These are phyloP conservation scores for Mycosphaerella sp. DNA, from an alignment of 2,329 filamentous ascomycete species.

Conservation along the genomic window DNA sequence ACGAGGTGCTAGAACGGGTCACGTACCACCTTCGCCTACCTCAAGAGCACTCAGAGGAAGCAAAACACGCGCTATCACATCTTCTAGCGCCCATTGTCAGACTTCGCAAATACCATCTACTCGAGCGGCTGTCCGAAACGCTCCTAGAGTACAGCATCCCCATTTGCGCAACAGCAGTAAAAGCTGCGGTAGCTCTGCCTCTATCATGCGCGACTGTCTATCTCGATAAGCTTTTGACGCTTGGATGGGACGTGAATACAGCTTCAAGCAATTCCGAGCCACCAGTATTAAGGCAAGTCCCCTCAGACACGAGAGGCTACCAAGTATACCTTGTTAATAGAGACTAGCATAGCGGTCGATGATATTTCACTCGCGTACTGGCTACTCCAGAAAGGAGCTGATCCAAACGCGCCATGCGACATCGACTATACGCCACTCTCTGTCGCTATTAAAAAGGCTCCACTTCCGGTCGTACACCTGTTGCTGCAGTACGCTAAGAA, in stretches of 20 bases:
- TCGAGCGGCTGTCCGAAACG: constrained; percentile 1
- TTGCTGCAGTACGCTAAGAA: constrained; percentile 5
- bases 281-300: constrained; percentile 3
- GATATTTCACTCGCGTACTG: constrained; percentile 7
- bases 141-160: not conserved
- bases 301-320: not conserved
- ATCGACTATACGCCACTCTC: constrained; percentile 11
- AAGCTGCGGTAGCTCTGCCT: constrained; percentile 2
- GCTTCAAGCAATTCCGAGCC: constrained; percentile 9
- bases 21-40: constrained; percentile 1
- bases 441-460: constrained; percentile 1
- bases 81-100: constrained; percentile 2
- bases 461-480: not conserved
- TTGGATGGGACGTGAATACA: constrained; percentile 9
- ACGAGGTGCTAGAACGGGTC: too few species aligned
- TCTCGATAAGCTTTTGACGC: constrained; percentile 7
- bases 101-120: constrained; percentile 1
- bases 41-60: constrained; percentile 2
- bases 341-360: constrained; percentile 4
- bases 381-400: constrained; percentile 7
- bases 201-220: not conserved
- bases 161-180: not conserved
- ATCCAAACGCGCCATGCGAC: constrained; percentile 7
- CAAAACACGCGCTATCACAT: constrained; percentile 6
- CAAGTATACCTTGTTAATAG: not conserved